Evolutionary conservation across 768 basidiomycete species (phyloP).

Genomic region (Pleurotus djamor): DNA sequence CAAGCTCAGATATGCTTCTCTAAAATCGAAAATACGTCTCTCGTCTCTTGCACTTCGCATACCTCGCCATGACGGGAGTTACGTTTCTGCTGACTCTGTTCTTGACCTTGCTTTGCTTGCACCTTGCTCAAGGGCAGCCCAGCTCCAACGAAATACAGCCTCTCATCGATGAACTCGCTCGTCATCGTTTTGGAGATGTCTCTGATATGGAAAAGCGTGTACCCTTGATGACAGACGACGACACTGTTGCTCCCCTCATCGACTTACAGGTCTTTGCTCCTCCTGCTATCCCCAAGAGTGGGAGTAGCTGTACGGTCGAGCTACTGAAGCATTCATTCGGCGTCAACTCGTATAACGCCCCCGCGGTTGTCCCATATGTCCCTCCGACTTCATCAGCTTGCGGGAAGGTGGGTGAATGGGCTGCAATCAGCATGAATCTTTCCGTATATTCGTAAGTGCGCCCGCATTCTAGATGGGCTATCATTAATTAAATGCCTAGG

Average conservation of each 20-base stretch:
- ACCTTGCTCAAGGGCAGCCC: constrained; percentile 12
- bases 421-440: constrained; percentile 54
- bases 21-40: no score
- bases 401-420: constrained; percentile 56
- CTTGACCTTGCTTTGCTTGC: background rate
- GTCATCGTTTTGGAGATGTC: background rate
- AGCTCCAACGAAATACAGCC: constrained; percentile 18
- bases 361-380: constrained; percentile 26
- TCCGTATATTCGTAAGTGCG: constrained; percentile 44
- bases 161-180: constrained; percentile 16
- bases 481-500: constrained; percentile 3
- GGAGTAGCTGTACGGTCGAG: constrained; percentile 19
- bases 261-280: constrained; percentile 29
- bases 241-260: constrained; percentile 22
- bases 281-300: constrained; percentile 20
- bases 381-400: constrained; percentile 48
- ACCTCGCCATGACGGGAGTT: background rate
- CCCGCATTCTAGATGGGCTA: background rate
- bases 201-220: constrained; percentile 17
- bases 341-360: constrained; percentile 22
- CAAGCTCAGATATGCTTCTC: no score
- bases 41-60: no score
- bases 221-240: constrained; percentile 23
- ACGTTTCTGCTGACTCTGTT: background rate
- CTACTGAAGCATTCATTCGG: constrained; percentile 28